Evolutionary conservation across 1,139 yeast genomes (phyloP), one percentile per base, ranked within the genome.

Genomic region (Suhomyces choctaworum): DNA sequence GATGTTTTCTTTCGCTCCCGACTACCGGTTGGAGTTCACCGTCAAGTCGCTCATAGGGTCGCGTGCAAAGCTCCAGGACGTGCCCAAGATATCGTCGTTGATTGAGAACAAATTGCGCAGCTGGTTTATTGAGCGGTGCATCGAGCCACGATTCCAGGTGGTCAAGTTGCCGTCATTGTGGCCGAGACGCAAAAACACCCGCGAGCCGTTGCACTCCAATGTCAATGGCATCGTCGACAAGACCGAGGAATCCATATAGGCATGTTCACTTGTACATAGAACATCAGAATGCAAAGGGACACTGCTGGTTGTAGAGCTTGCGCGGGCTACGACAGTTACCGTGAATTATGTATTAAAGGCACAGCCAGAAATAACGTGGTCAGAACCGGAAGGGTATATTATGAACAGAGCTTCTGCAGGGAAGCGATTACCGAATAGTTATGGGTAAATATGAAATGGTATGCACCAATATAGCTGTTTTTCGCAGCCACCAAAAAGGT

Each of bases 61-160:
- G 1, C 72, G 96, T 35, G 90, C 97, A 0, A 83, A 92, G 54
- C 68, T 94, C 25, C 96, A 90, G 59, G 92, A 94, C 52, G 89
- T 92, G 10, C 97, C 98, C 7, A 89, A 92, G 53, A 80, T 94
- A 25, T 80, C 96, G 7, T 81, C 88, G 32, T 66, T 94, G 31
- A 80, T 94, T 22, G 97, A 92, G 53, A 78, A 80, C 41, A 82
- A 82, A 45, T 72, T 94, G 31, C 75, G 94, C 45, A 82, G 82
- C 43, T 89, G 97, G 95, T 89, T 94, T 56, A 80, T 82, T 20
- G 97, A 89, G 48, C 70, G 96, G 42, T 88, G 96, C 53, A 95
- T 94, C 6, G 95, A 88, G 48, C 99, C 99, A 1, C 70, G 95
- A 45, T 90, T 83, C 51, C 96, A 88, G 58, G 82, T 86, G 34